Percentiles rank a stretch among this genome's conserved stretches.
phyloP scores from a whole-genome alignment of 768 basidiomycete genomes.

The Albatrellus ellisii region DNA sequence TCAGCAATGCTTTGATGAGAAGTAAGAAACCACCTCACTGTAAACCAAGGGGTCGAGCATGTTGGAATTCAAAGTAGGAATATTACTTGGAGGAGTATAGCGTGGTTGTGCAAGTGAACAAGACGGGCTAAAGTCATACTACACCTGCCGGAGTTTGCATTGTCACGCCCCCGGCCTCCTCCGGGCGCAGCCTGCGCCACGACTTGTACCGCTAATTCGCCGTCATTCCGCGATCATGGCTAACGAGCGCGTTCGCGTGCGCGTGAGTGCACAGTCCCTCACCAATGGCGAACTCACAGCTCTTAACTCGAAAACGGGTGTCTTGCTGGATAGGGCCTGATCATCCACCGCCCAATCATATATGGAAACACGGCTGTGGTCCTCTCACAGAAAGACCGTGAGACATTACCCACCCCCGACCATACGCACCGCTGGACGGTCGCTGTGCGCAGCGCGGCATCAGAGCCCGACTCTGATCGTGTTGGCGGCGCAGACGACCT shows the following conservation, averaged over 20 bases:
- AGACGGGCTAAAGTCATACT: not conserved
- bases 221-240: conserved; percentile 31
- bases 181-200: conserved; percentile 25
- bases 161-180: conserved; percentile 11
- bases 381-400: conserved; percentile 60
- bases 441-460: conserved; percentile 81
- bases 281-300: conserved; percentile 5
- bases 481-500: conserved; percentile 89
- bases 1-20: not conserved
- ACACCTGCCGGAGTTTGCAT: conserved; percentile 16
- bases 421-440: conserved; percentile 98
- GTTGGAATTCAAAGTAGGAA: conserved; percentile 15
- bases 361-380: conserved; percentile 90
- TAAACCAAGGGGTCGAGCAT: conserved; percentile 56
- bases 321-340: conserved; percentile 70
- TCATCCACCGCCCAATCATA: conserved; percentile 81
- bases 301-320: conserved; percentile 4
- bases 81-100: too few relatives aligned
- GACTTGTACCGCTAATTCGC: conserved; percentile 25
- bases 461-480: conserved; percentile 53
- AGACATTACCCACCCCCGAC: conserved; percentile 32
- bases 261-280: conserved; percentile 35
- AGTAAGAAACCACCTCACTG: conserved; percentile 29
- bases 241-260: conserved; percentile 67
- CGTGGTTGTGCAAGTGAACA: conserved; percentile 10